Evolutionary conservation across 495 filamentous ascomycete species (phyloP), one percentile per base, ranked within the genome.

Genomic region (Trypethelium eluteriae): DNA sequence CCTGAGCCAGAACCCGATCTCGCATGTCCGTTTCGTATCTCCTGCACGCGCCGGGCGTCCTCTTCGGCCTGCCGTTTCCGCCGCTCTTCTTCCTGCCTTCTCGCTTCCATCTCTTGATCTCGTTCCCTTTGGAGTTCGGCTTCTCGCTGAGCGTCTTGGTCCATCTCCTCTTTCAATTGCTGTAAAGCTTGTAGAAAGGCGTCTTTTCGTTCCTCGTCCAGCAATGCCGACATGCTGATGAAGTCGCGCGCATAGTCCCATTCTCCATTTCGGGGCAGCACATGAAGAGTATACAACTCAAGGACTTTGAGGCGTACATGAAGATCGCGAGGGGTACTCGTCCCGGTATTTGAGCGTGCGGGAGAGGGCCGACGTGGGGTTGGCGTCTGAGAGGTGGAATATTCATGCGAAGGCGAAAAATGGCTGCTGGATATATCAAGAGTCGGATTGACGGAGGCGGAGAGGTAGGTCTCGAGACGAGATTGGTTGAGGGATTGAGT

Each of bases 171-270:
- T 66, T 82, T 82, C 41, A 88, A 72, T 2, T 74, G 75, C 41
- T 86, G 81, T 35, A 87, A 73, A 35, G 83, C 90, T 70, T 91
- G 88, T 2, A 93, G 73, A 74, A 95, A 95, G 1, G 86, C 86
- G 62, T 97, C 94, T 74, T 90, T 87, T 41, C 89, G 84, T 74
- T 98, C 94, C 65, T 98, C 93, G 74, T 97, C 94, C 0, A 98
- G 84, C 34, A 94, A 84, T 46, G 92, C 84, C 72, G 84, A 91
- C 67, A 91, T 81, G 66, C 81, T 86, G 66, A 98, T 93, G 78
- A 98, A 98, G 70, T 94, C 89, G 36, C 83, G 81, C 0, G 94
- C 91, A 73, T 97, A 97, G 53, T 93, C 89, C 94, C 95, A 98
- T 78, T 98, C 91, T 41, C 87, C 85, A 70, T 96, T 96, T 47